Conservation (phyloP, 208 protist species). For the Angomonas desouzai region DNA sequence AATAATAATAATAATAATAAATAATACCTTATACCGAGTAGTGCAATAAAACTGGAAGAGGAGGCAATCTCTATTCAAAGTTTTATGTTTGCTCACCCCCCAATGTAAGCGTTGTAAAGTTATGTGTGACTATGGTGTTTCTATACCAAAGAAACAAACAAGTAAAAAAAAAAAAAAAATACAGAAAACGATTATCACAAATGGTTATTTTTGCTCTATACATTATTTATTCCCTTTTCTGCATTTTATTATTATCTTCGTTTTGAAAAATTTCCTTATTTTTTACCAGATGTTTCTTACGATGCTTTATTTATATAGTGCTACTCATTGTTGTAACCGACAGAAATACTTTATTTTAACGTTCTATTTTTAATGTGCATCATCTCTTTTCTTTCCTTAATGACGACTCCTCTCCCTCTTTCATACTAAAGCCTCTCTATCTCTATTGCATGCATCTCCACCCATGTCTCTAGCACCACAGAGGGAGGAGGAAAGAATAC, state of each 20-base stretch:
- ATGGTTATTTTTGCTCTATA: neutral
- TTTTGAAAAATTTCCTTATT: slow-evolving; percentile 14
- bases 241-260: slow-evolving; percentile 7
- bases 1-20: slow-evolving; percentile 1
- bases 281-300: slow-evolving; percentile 9
- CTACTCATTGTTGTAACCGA: neutral
- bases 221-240: slow-evolving; percentile 13
- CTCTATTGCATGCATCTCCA: neutral
- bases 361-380: slow-evolving; percentile 14
- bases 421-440: neutral
- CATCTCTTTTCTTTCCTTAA: slow-evolving; percentile 10
- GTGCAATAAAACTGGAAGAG: no score
- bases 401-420: neutral
- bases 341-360: neutral
- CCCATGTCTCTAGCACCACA: slow-evolving; percentile 3
- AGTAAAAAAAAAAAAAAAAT: no score
- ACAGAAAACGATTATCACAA: no score
- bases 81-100: neutral
- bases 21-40: neutral
- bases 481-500: slow-evolving; percentile 17
- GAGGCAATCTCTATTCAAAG: neutral
- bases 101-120: neutral
- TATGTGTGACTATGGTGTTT: neutral
- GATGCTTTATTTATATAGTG: no score
- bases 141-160: neutral